Base-by-base conservation (phyloP, 2,329 filamentous ascomycete species). In the Aspergillus ochraceoroseus region DNA sequence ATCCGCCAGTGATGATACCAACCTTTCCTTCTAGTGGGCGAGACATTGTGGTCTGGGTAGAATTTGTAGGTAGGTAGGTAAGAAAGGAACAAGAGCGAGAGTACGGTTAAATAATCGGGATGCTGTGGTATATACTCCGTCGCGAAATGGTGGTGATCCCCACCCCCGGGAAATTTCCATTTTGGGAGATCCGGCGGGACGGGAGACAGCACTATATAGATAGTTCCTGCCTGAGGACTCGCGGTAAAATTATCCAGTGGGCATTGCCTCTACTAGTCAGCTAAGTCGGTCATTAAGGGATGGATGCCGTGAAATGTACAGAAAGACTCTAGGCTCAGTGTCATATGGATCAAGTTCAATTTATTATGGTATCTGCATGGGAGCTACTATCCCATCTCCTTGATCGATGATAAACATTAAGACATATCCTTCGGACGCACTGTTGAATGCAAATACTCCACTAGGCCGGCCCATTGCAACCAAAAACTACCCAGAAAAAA, bases 1-100 rank as follows among this genome's bases (percentile, higher is more conserved):
- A 87, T 44, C 80, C 83, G 41, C 87, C 87, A 1, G 87, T 92
- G 32, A 92, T 73, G 51, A 94, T 81, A 38, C 78, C 86, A 36
- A 89, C 72, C 63, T 88, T 88, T 52, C 84, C 84, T 58, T 86
- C 79, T n/a, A 83, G 70, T 33, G 65, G 55, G 26, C 65, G 58
- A 44, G 48, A 41, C 47, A 50, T 52, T n/a, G n/a, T n/a, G n/a
- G n/a, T n/a, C n/a, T n/a, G n/a, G n/a, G n/a, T n/a, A n/a, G n/a
- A n/a, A 42, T 14, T 47, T 31, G 11, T 17, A 25, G 12, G 9
- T 12, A 8, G 31, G 31, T n/a, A 11, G 3, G 27, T 36, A 15
- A 28, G 28, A 28, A 22, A 17, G 18, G 4, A 4, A 26, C 17
- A 17, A 28, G 17, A 13, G 15, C 22, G 17, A 25, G 5, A 29